These are phyloP conservation scores for Hypoxylon sp. DNA, from an alignment of 2,329 filamentous ascomycete genomes.

Conservation along the genomic window DNA sequence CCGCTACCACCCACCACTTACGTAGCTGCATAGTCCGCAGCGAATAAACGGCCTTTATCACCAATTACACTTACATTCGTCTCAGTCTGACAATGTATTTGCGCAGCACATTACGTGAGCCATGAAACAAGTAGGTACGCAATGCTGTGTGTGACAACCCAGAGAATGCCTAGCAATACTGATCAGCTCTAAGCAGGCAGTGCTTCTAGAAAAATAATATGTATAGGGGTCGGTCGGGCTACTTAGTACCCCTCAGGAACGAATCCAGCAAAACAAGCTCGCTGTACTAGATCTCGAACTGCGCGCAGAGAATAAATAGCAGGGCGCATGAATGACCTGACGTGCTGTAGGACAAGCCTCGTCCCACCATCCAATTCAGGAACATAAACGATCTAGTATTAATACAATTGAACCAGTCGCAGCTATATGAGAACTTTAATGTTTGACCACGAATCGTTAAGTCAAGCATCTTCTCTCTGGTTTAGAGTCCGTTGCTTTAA, in stretches of 20 bases:
- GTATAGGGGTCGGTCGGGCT: conserved; percentile 29
- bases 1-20: conserved; percentile 34
- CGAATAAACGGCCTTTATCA: conserved; percentile 32
- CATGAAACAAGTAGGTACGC: conserved; percentile 18
- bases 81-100: conserved; percentile 20
- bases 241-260: conserved; percentile 14
- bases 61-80: conserved; percentile 26
- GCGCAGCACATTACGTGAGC: conserved; percentile 40
- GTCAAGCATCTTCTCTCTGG: not conserved
- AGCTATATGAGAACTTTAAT: not conserved
- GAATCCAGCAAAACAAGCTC: not conserved
- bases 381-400: conserved; percentile 23
- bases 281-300: conserved; percentile 37
- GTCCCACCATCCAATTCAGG: conserved; percentile 17
- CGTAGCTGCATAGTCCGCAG: conserved; percentile 24
- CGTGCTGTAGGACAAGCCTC: conserved; percentile 30
- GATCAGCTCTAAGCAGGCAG: conserved; percentile 26
- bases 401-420: not conserved
- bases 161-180: conserved; percentile 9
- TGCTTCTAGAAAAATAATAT: conserved; percentile 42
- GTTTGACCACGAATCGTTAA: not conserved
- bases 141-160: conserved; percentile 18
- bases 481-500: conserved; percentile 5
- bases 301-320: conserved; percentile 30
- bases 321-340: conserved; percentile 39